Conservation (phyloP, 495 filamentous ascomycete species). For the Aspergillus panamensis region DNA sequence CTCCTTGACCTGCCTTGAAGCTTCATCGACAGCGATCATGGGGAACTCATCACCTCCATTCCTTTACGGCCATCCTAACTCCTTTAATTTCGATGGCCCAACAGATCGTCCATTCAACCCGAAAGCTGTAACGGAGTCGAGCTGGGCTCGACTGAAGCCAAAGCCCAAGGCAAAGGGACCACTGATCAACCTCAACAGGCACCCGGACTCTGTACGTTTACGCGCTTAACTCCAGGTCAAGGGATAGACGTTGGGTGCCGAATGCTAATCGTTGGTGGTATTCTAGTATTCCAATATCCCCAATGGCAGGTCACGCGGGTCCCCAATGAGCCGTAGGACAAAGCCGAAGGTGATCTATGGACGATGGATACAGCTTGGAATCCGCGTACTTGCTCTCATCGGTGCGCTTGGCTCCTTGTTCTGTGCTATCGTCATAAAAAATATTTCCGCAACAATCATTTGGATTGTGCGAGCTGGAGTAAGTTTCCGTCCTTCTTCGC, state of each 20-base stretch:
- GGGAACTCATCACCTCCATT: slow-evolving; percentile 64
- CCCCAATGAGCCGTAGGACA: slow-evolving; percentile 65
- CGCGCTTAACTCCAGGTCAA: neutral
- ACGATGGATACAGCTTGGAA: slow-evolving; percentile 59
- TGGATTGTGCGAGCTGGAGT: slow-evolving; percentile 81
- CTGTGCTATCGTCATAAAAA: slow-evolving; percentile 68
- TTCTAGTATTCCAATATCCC: slow-evolving; percentile 44
- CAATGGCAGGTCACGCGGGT: slow-evolving; percentile 51
- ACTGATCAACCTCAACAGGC: slow-evolving; percentile 70
- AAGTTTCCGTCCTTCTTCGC: slow-evolving; percentile 26
- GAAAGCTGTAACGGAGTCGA: slow-evolving; percentile 73
- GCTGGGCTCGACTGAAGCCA: slow-evolving; percentile 51
- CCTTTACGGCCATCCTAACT: slow-evolving; percentile 62
- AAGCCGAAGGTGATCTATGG: slow-evolving; percentile 65
- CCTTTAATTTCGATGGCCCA: slow-evolving; percentile 46
- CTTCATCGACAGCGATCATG: slow-evolving; percentile 45
- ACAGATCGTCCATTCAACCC: slow-evolving; percentile 69
- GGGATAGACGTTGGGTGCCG: neutral
- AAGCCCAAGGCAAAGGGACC: slow-evolving; percentile 68
- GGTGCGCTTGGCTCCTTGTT: slow-evolving; percentile 67
- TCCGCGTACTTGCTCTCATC: slow-evolving; percentile 62
- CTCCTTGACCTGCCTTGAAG: slow-evolving; percentile 21
- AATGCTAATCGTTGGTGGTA: neutral
- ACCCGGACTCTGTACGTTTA: slow-evolving; percentile 70
- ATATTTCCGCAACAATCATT: slow-evolving; percentile 54